Evolutionary conservation across 257 asterid genomes (phyloP), one percentile per base, ranked within the genome.

Genomic region (Verbena officinalis): DNA sequence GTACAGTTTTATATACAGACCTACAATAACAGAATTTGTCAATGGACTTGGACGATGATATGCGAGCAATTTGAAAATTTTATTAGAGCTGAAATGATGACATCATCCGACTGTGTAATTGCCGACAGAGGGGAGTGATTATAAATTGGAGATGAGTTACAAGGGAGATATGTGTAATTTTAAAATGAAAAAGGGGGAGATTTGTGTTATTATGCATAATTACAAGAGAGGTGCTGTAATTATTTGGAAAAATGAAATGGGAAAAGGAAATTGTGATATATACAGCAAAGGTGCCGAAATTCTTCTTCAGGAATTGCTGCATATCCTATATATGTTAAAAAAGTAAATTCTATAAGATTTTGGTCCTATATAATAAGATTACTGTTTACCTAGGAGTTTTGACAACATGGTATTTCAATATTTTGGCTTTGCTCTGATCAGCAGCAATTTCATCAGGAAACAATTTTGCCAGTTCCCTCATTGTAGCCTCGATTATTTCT

Each of bases 341-440:
- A n/a, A 43, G 14, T 42, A 4, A 15, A 14, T 3, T 15, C 4
- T 13, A 33, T 12, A 59, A 10, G 15, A 16, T 15, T 3, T 57
- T 8, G 8, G 0, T 55, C 20, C 16, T 55, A 34, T 9, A 14
- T 16, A 13, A 0, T 7, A 13, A 55, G 55, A 34, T 56, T 46
- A 19, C 4, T 51, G 40, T 36, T 36, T 56, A 86, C 99, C 99
- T 91, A 39, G 99, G 99, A 67, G 99, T 94, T 72, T 86, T 94
- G 55, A 94, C 98, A 12, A 94, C 80, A 64, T 82, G 96, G 75
- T 88, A 94, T 71, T 90, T 94, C 82, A 90, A 71, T 73, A 94
- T 83, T 73, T 94, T 94, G 7, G 99, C 99, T 77, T 90, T 88
- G 93, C 97, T 90, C 83, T 85, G 96, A 68, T 94, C 98, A 30